phyloP scores from a whole-genome alignment of 345 rosid species.

The Camelina sativa region DNA sequence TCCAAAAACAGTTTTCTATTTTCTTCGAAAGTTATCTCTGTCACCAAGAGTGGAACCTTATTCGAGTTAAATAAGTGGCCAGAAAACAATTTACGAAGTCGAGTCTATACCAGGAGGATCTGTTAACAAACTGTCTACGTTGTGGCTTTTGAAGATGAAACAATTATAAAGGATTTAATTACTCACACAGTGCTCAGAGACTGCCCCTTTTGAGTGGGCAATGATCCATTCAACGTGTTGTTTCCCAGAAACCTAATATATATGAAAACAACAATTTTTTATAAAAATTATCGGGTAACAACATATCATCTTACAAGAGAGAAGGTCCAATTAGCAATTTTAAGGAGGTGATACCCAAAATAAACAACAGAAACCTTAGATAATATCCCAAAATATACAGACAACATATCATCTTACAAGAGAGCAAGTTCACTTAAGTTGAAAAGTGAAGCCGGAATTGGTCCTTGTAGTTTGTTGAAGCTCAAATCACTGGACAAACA shows the following conservation, averaged over 20 bases:
- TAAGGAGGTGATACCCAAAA: too few species aligned
- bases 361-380: background rate
- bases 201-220: slow-evolving; percentile 53
- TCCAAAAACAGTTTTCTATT: background rate
- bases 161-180: background rate
- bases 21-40: background rate
- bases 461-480: slow-evolving; percentile 38
- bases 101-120: background rate
- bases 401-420: slow-evolving; percentile 53
- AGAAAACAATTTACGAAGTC: background rate
- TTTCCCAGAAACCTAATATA: slow-evolving; percentile 52
- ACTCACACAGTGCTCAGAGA: slow-evolving; percentile 60
- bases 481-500: slow-evolving; percentile 39
- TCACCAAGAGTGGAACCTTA: slow-evolving; percentile 6
- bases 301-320: slow-evolving; percentile 54
- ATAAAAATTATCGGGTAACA: background rate
- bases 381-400: slow-evolving; percentile 1
- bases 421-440: slow-evolving; percentile 31
- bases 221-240: slow-evolving; percentile 51
- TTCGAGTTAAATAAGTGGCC: slow-evolving; percentile 3
- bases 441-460: slow-evolving; percentile 35
- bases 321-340: background rate
- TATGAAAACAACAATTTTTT: slow-evolving; percentile 9
- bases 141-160: slow-evolving; percentile 3
- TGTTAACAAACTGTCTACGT: background rate